These are phyloP conservation scores for Orobanche coerulescens DNA, from an alignment of 257 asterid genomes.

Conservation along the genomic window DNA sequence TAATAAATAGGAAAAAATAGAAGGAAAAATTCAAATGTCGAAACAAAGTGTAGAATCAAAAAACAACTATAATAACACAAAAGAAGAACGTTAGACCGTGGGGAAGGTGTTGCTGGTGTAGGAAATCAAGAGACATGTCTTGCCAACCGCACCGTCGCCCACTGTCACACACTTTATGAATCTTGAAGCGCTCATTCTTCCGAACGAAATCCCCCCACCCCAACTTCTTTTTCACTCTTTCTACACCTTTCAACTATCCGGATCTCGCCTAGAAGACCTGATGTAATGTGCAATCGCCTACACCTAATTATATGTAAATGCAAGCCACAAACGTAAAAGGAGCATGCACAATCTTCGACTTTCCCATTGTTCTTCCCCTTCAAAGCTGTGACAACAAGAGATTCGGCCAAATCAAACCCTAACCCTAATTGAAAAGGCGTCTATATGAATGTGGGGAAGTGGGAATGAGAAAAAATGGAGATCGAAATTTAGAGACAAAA, in stretches of 20 bases:
- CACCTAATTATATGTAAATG: conserved; percentile 14
- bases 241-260: conserved; percentile 5
- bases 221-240: conserved; percentile 1
- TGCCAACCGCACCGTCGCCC: conserved; percentile 69
- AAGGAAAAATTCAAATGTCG: neutral
- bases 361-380: conserved; percentile 26
- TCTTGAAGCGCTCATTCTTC: conserved; percentile 58
- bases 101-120: conserved; percentile 85
- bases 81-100: conserved; percentile 43
- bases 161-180: conserved; percentile 69
- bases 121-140: conserved; percentile 61
- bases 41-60: neutral
- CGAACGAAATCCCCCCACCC: conserved; percentile 18
- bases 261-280: conserved; percentile 13
- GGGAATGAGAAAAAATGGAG: conserved; percentile 18
- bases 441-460: conserved; percentile 22
- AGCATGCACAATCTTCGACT: conserved; percentile 9
- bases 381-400: conserved; percentile 16
- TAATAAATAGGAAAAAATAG: neutral
- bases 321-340: conserved; percentile 5
- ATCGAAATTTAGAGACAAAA: conserved; percentile 27
- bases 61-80: neutral
- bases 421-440: conserved; percentile 20
- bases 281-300: conserved; percentile 24
- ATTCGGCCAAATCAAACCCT: conserved; percentile 23